These are phyloP conservation scores for Stagonosporopsis tanaceti DNA, from an alignment of 2,329 filamentous ascomycete species.

Conservation along the genomic window DNA sequence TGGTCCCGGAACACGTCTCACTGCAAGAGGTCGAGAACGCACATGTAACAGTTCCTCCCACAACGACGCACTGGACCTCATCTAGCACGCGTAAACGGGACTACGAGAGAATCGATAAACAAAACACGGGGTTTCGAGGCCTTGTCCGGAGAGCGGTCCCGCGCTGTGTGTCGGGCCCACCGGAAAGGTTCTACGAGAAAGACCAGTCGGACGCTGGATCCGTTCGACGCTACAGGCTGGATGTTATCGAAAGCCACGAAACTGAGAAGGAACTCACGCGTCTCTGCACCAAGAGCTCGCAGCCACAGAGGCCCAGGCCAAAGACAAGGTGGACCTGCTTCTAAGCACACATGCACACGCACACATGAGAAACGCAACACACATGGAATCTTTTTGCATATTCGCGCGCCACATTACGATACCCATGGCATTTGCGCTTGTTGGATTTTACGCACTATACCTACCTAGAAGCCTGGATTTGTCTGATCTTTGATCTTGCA, in stretches of 20 bases:
- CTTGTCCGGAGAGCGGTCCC: constrained; percentile 43
- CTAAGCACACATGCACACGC: constrained; percentile 18
- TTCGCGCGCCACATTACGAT: constrained; percentile 36
- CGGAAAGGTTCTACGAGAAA: constrained; percentile 48
- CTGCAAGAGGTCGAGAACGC: constrained; percentile 31
- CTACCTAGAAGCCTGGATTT: constrained; percentile 26
- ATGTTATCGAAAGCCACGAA: constrained; percentile 35
- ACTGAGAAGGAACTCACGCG: constrained; percentile 32
- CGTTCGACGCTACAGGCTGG: constrained; percentile 49
- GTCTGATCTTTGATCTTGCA: constrained; percentile 17
- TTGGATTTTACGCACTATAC: constrained; percentile 26
- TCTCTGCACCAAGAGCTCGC: constrained; percentile 21
- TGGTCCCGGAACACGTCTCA: constrained; percentile 18
- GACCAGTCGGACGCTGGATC: constrained; percentile 47
- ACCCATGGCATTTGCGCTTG: constrained; percentile 38
- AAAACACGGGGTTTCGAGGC: constrained; percentile 49
- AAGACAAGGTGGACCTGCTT: constrained; percentile 42
- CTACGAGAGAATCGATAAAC: constrained; percentile 49
- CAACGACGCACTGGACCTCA: constrained; percentile 50
- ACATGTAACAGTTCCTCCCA: constrained; percentile 25
- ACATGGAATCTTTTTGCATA: constrained; percentile 25
- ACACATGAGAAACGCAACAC: constrained; percentile 16
- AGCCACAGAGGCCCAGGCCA: constrained; percentile 17
- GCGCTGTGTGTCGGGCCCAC: constrained; percentile 43
- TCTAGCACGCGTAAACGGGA: constrained; percentile 44